phyloP scores from a whole-genome alignment of 257 asterid genomes.

The Solanum acaule region DNA sequence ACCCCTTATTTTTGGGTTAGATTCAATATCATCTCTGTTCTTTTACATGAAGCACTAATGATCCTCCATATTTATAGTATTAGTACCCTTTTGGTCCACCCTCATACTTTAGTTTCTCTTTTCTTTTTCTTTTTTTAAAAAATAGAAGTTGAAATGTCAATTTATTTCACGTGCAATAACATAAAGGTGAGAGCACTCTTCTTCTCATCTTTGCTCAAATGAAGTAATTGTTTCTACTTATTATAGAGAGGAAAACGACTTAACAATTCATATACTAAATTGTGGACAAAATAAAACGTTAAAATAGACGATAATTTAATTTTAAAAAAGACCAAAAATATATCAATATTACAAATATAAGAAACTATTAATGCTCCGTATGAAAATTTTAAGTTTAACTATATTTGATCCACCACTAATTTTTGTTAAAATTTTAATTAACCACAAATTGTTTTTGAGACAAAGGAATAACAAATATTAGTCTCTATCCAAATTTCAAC shows the following conservation, averaged over 20 bases:
- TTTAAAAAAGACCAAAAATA: too few species aligned
- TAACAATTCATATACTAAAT: not conserved
- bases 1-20: not conserved
- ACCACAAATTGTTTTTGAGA: not conserved
- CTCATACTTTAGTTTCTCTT: too few species aligned
- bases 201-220: too few species aligned
- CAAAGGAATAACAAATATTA: not conserved
- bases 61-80: not conserved
- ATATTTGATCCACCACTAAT: not conserved
- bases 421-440: not conserved
- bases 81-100: not conserved
- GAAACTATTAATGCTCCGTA: too few species aligned
- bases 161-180: not conserved
- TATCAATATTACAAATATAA: too few species aligned
- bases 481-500: not conserved
- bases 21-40: not conserved
- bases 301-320: too few species aligned
- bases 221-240: not conserved
- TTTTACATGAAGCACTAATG: not conserved
- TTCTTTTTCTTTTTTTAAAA: too few species aligned
- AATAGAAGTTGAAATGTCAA: not conserved
- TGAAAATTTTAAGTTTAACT: too few species aligned
- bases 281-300: too few species aligned
- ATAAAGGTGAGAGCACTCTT: not conserved
- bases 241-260: too few species aligned